Evolutionary conservation across 176 grass and related monocot species (phyloP), one percentile per base, ranked within the genome.

Genomic region (Aegilops sharonensis): DNA sequence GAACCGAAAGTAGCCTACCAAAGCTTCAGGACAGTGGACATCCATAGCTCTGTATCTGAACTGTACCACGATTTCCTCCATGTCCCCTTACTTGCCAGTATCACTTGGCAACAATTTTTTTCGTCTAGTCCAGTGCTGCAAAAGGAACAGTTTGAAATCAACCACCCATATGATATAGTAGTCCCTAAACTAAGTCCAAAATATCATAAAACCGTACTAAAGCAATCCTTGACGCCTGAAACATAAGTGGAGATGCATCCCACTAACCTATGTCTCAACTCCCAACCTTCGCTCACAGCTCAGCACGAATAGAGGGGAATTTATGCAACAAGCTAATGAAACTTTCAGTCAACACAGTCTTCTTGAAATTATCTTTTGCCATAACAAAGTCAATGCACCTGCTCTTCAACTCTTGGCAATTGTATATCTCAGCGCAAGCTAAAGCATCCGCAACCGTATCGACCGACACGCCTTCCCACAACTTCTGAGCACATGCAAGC

Each of bases 371-470:
- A 3, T 77, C 21, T 2, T 73, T 83, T 2, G 17, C 0, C 0
- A 67, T 24, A 20, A 93, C 64, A 66, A 95, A 93, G 3, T 47
- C 85, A 6, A 93, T 61, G 82, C 93, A 95, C 31, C 66, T 87
- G 5, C 36, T 73, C 35, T 92, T 95, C 18, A 95, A 83, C 64
- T 86, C 83, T 8, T 2, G 40, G 80, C 88, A 93, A 67, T 42
- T 84, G 37, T 91, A 40, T 52, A 31, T 84, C 56, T 95, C 93
- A 5, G 93, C 93, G 24, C 72, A 89, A 27, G 59, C 86, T n/a
- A 93, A 57, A 11, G 72, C 87, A 29, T 57, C 70, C 5, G 75
- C 86, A 35, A 91, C 77, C 0, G 85, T 84, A 12, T 93, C 84
- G 0, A 72, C 72, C 9, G 70, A 78, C 14, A 91, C 27, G 65